Conservation (phyloP, 768 basidiomycete species). For the Suillus subluteus region DNA sequence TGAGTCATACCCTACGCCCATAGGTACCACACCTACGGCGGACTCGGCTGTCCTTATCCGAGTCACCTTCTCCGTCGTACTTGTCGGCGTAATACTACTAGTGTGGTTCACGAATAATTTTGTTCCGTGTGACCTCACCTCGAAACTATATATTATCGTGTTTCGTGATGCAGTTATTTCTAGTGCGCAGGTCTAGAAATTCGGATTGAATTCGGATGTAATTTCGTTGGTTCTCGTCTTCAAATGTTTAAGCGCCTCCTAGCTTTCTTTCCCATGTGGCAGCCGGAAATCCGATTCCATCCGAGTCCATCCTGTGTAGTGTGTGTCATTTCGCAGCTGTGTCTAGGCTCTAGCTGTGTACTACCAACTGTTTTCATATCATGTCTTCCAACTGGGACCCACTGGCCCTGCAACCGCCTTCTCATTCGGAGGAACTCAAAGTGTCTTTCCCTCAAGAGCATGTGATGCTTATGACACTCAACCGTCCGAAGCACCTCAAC, state of each 20-base stretch:
- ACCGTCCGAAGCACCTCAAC: constrained; percentile 73
- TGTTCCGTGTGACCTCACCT: constrained; percentile 6
- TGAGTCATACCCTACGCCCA: constrained; percentile 2
- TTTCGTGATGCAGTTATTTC: not conserved
- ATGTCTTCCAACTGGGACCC: constrained; percentile 10
- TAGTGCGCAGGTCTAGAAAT: not conserved
- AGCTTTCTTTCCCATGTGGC: not conserved
- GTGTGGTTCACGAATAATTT: not conserved
- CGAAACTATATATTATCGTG: not conserved
- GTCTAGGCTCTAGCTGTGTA: not conserved
- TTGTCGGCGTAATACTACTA: not conserved
- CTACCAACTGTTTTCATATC: not conserved
- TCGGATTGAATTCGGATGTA: not conserved
- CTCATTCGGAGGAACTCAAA: constrained; percentile 41
- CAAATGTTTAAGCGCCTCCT: not conserved
- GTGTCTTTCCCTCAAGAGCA: constrained; percentile 52
- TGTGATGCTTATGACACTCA: constrained; percentile 58
- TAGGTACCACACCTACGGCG: too few relatives aligned
- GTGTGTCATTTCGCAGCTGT: not conserved
- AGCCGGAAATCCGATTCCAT: not conserved
- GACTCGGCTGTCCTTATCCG: constrained; percentile 21
- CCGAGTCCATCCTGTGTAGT: not conserved
- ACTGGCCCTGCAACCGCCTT: constrained; percentile 20
- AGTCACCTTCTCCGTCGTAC: not conserved
- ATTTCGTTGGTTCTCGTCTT: not conserved